These are phyloP conservation scores for Sporothrix variecibatus DNA, from an alignment of 2,329 filamentous ascomycete genomes.

Conservation along the genomic window DNA sequence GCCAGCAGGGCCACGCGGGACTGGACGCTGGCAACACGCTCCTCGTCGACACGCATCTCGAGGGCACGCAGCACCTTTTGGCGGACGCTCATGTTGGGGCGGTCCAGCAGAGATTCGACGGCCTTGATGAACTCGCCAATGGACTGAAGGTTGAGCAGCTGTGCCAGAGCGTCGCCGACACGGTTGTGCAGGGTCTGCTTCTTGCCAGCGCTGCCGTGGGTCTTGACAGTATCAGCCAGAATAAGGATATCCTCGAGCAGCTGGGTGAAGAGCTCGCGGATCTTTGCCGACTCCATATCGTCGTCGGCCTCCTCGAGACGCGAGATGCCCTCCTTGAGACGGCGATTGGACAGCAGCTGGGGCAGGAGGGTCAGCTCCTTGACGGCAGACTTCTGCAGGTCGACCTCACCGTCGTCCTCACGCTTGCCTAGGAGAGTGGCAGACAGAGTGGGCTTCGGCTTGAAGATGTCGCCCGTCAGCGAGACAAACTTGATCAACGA, in stretches of 20 bases:
- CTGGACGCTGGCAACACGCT: constrained; percentile 66
- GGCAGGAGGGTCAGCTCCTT: constrained; percentile 60
- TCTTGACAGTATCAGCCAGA: constrained; percentile 66
- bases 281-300: constrained; percentile 66
- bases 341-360: constrained; percentile 59
- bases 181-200: constrained; percentile 55
- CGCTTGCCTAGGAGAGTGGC: constrained; percentile 66
- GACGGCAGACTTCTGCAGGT: constrained; percentile 54
- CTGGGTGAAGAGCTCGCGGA: constrained; percentile 68
- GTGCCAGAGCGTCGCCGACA: constrained; percentile 71
- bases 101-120: constrained; percentile 77
- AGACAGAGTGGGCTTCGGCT: constrained; percentile 72
- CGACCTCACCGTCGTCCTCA: constrained; percentile 47
- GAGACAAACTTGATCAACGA: constrained; percentile 76
- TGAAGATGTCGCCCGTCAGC: constrained; percentile 73
- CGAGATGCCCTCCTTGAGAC: constrained; percentile 57
- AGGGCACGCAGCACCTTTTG: constrained; percentile 80
- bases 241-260: constrained; percentile 66
- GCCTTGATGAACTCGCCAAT: constrained; percentile 88
- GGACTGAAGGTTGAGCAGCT: constrained; percentile 80
- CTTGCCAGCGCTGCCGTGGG: constrained; percentile 25
- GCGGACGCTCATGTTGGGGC: constrained; percentile 72
- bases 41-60: constrained; percentile 74
- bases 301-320: constrained; percentile 62
- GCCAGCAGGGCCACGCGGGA: constrained; percentile 72